Conservation (phyloP, 2,329 filamentous ascomycete genomes). For the Parafenestella ontariensis region DNA sequence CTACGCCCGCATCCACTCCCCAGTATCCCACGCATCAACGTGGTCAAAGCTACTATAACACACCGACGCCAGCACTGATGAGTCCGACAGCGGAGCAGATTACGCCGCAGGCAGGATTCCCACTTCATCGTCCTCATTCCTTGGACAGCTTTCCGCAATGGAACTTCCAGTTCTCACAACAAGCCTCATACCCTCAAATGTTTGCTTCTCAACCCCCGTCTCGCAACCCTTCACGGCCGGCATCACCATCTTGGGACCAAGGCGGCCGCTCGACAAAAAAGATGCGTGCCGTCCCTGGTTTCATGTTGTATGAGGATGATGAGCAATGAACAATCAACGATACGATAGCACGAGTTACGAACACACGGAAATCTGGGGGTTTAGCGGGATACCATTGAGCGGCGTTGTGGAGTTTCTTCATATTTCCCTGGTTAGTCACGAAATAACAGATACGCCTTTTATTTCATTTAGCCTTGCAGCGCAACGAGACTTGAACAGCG, state of each 20-base stretch:
- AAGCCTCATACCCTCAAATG: conserved; percentile 28
- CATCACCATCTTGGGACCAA: conserved; percentile 40
- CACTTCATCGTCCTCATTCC: conserved; percentile 34
- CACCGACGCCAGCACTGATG: conserved; percentile 21
- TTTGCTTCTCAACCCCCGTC: conserved; percentile 38
- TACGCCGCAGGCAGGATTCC: conserved; percentile 18
- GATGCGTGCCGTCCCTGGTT: conserved; percentile 25
- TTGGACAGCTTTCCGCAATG: conserved; percentile 33
- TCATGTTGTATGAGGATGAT: conserved; percentile 26
- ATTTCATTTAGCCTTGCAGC: background rate
- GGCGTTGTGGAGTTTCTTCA: conserved; percentile 17
- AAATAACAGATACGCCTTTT: background rate
- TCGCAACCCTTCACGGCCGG: conserved; percentile 29
- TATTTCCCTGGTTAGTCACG: conserved; percentile 1
- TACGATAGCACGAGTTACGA: conserved; percentile 28
- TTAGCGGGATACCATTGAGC: conserved; percentile 18
- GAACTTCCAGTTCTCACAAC: conserved; percentile 26
- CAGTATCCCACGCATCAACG: conserved; percentile 27
- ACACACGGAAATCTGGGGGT: conserved; percentile 10
- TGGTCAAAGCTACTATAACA: conserved; percentile 24
- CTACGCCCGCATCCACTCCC: conserved; percentile 12
- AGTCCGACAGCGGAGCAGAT: conserved; percentile 30
- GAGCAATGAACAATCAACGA: conserved; percentile 17
- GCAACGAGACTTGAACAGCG: conserved; percentile 4
- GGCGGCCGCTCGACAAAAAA: conserved; percentile 28